These are phyloP conservation scores for Exophiala bonariae DNA, from an alignment of 2,329 filamentous ascomycete species.

Conservation along the genomic window DNA sequence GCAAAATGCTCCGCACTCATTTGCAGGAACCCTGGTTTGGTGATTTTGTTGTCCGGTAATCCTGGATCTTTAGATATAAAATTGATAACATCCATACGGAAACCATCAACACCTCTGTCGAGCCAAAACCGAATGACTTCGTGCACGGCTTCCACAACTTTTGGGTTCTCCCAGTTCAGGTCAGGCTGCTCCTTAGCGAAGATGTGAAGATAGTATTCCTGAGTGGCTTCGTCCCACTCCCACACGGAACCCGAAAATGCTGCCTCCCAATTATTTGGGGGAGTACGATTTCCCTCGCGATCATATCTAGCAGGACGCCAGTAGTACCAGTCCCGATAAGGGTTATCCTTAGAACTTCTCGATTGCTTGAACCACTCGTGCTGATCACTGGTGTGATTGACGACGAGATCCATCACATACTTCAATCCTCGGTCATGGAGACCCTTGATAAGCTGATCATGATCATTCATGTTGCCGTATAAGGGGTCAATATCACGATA, in stretches of 20 bases:
- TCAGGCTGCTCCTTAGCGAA: constrained; percentile 73
- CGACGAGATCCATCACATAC: constrained; percentile 70
- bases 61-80: constrained; percentile 60
- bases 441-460: constrained; percentile 58
- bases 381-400: constrained; percentile 71
- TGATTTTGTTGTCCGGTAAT: constrained; percentile 57
- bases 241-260: constrained; percentile 32
- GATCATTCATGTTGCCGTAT: constrained; percentile 63
- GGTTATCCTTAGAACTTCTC: constrained; percentile 54
- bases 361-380: constrained; percentile 69
- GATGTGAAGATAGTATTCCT: constrained; percentile 71
- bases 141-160: constrained; percentile 65
- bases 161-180: constrained; percentile 72
- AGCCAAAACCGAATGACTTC: constrained; percentile 73
- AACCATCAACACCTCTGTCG: constrained; percentile 66
- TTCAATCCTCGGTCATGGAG: constrained; percentile 62
- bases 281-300: constrained; percentile 52
- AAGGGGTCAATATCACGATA: constrained; percentile 62
- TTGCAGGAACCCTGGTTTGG: constrained; percentile 48
- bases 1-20: constrained; percentile 57
- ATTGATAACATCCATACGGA: constrained; percentile 68
- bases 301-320: constrained; percentile 49
- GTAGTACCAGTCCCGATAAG: constrained; percentile 67
- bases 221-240: constrained; percentile 67
- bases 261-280: constrained; percentile 69